Base-by-base conservation (phyloP, 1,284 basidiomycete species). In the Puccinia brachypodii region DNA sequence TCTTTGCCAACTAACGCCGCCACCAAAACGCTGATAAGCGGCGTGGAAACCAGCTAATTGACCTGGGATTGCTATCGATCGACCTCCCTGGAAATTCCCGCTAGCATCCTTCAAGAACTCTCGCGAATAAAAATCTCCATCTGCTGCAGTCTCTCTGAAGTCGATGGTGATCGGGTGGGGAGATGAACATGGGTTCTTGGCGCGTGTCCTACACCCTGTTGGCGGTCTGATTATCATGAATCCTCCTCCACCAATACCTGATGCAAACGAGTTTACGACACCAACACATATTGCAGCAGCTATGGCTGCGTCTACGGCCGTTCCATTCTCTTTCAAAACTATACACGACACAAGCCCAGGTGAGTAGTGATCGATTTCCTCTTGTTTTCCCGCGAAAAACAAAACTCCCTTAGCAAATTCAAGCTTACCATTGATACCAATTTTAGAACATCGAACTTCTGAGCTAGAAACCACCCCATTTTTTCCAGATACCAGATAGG, bases 201-300 rank as follows among this genome's bases (percentile, higher is more conserved):
- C 28, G 33, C 8, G 28, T 42, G 69, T n/a, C 22, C 25, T 53
- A 13, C 79, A 31, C n/a, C 69, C 64, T 73, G 81, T 33, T 7
- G 95, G 93, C 9, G 95, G 88, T 28, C 94, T 91, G 62, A 98
- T 89, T 42, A 92, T 91, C 91, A 96, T 94, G 86, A 96, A 95
- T 0, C 95, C 95, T 38, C 94, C 95, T 0, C 95, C 95, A 28
- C 94, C 94, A 72, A 97, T 93, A 1, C 94, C 89, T 9, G 87
- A 87, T 89, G 92, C 93, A 87, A 96, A 97, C 90, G 93, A 93
- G 86, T 95, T 95, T 77, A 94, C 90, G 0, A 95, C 92, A 2
- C 95, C 95, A 53, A 91, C 84, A 85, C 95, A 97, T 42, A 97
- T 88, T 0, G 92, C 91, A 0, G 92, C 89, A 53, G 92, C 91